Conservation (phyloP, 306 rosid genomes). For the Medicago lupulina region DNA sequence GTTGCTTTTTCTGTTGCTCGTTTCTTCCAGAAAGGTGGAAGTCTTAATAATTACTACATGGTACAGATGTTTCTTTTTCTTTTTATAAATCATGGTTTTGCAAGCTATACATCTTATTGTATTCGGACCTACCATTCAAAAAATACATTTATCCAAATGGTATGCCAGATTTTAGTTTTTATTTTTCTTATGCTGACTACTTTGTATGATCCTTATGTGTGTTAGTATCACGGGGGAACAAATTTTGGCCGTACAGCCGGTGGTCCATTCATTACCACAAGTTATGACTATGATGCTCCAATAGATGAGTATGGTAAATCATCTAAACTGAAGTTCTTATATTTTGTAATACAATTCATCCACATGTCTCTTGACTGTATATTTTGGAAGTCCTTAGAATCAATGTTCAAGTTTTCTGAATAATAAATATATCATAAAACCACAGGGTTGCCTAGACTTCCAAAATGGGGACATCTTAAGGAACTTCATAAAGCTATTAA, state of each 20-base stretch:
- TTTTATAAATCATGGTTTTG: neutral
- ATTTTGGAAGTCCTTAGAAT: slow-evolving; percentile 1
- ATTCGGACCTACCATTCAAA: neutral
- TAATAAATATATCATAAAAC: slow-evolving; percentile 25
- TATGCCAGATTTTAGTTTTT: slow-evolving; percentile 19
- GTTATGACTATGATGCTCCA: slow-evolving; percentile 98
- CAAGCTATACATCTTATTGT: slow-evolving; percentile 5
- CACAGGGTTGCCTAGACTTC: slow-evolving; percentile 84
- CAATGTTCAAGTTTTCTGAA: slow-evolving; percentile 27
- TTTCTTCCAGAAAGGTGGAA: slow-evolving; percentile 96
- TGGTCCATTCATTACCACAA: slow-evolving; percentile 96
- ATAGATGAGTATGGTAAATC: slow-evolving; percentile 91
- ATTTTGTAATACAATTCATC: slow-evolving; percentile 5
- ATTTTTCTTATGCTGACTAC: slow-evolving; percentile 31
- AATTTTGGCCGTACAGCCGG: slow-evolving; percentile 98
- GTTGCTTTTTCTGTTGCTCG: slow-evolving; percentile 92
- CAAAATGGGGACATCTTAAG: slow-evolving; percentile 98
- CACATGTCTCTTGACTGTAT: slow-evolving; percentile 3
- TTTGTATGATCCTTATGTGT: slow-evolving; percentile 22
- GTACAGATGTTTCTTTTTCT: slow-evolving; percentile 49
- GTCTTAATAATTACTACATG: slow-evolving; percentile 94
- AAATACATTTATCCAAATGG: slow-evolving; percentile 11
- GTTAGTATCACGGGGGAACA: slow-evolving; percentile 95
- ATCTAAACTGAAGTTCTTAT: slow-evolving; percentile 25
- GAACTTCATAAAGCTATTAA: slow-evolving; percentile 88